Base-by-base conservation (phyloP, 805 yeast species). In the Candida hungchunana region DNA sequence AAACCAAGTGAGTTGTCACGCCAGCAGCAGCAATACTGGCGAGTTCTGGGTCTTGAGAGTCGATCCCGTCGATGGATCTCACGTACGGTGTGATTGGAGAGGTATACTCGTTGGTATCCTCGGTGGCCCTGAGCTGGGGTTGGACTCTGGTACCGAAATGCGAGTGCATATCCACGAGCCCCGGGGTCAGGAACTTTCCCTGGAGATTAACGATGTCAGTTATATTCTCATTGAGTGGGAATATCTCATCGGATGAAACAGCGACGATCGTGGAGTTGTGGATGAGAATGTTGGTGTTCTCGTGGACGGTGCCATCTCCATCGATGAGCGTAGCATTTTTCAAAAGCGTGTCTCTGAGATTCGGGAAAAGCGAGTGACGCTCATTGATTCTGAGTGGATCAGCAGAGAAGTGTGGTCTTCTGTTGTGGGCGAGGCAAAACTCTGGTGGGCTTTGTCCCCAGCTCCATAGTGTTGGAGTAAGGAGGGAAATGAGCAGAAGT, bases 81-180 rank as follows among this genome's bases (percentile, higher is more conserved):
- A 36, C 39, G 20, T 18, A 36, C 4, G 39, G 39, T 7, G 39
- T 36, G 11, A 36, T 26, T 31, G 39, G 39, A 13, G 31, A 29
- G 4, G 39, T 36, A 27, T 26, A 36, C 26, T 36, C 39, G 23
- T 36, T 36, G 7, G 39, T 36, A 24, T 36, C 39, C 24, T 36
- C 39, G 13, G 39, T 36, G 4, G 31, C 39, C 15, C 24, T 36
- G 12, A 36, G 19, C 13, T 36, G 39, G 3, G 39, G 39, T 18
- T 36, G 39, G 12, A 26, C 23, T 29, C 39, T 25, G 5, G 39
- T 36, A 13, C 39, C 39, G 14, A 30, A 36, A 18, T 36, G 39
- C 10, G 39, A 36, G 17, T 36, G 39, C 39, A 36, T 36, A 17
- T 36, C 39, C 4, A 36, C 23, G 18, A 36, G 34, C 4, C 39